Conservation (phyloP, 2,329 filamentous ascomycete species). For the Xylariaceae sp. region DNA sequence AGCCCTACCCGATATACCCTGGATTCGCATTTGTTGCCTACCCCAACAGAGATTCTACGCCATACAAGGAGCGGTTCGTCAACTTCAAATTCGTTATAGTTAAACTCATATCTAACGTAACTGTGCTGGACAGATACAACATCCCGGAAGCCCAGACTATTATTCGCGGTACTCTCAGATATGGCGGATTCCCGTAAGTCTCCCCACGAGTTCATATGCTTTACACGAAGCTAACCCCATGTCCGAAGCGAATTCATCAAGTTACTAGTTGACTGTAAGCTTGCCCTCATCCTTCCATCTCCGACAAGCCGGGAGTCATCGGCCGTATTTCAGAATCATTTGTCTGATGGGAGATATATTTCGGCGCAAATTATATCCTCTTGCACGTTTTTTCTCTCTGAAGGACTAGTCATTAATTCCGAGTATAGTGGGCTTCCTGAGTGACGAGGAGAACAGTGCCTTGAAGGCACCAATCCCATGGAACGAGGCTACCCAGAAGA, state of each 20-base stretch:
- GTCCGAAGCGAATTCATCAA: constrained; percentile 66
- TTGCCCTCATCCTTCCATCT: not conserved
- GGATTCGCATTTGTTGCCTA: constrained; percentile 82
- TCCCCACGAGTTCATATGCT: too few species aligned
- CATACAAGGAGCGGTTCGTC: constrained; percentile 67
- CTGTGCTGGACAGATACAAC: constrained; percentile 50
- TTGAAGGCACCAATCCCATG: constrained; percentile 67
- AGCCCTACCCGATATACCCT: constrained; percentile 87
- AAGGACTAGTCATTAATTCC: not conserved
- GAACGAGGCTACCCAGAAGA: constrained; percentile 78
- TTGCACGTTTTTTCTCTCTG: too few species aligned
- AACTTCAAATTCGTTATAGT: not conserved
- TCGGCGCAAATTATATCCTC: too few species aligned
- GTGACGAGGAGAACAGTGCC: constrained; percentile 61
- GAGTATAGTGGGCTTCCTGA: constrained; percentile 68
- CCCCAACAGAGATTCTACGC: constrained; percentile 85
- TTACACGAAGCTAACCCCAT: constrained; percentile 2
- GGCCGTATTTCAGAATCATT: not conserved
- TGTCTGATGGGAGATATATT: too few species aligned
- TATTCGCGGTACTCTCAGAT: constrained; percentile 78
- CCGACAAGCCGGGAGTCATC: not conserved
- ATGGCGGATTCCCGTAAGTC: constrained; percentile 70
- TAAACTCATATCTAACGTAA: not conserved
- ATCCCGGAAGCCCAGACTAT: constrained; percentile 91
- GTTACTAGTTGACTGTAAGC: constrained; percentile 66